phyloP scores from a whole-genome alignment of 1,139 yeast genomes.

The Hyphopichia khmerensis region DNA sequence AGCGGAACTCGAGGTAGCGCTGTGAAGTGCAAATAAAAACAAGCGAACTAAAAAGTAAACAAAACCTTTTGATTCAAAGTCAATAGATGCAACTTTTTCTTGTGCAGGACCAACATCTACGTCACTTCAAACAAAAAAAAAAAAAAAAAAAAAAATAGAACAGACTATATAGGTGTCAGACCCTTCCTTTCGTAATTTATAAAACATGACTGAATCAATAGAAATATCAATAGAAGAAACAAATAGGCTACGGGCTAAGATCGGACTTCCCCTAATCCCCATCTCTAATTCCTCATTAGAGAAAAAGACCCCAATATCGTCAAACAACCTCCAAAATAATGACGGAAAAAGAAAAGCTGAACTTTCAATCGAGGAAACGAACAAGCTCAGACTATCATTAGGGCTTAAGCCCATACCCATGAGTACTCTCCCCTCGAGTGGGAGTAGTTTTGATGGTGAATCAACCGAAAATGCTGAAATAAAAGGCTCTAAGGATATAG shows the following conservation, averaged over 20 bases:
- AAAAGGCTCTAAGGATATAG: too few species aligned
- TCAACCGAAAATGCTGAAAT: too few species aligned
- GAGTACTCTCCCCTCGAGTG: background rate
- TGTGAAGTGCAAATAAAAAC: too few species aligned
- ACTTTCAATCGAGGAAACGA: constrained; percentile 53
- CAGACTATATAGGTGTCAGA: background rate
- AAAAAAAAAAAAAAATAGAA: background rate
- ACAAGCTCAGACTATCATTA: constrained; percentile 44
- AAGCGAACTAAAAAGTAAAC: too few species aligned
- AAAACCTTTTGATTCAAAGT: too few species aligned
- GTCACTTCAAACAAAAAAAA: background rate
- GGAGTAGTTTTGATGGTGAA: background rate
- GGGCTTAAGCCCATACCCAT: constrained; percentile 48
- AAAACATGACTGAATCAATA: constrained; percentile 17
- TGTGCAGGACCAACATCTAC: too few species aligned
- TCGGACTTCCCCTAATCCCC: constrained; percentile 33
- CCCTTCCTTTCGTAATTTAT: background rate
- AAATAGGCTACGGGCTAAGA: constrained; percentile 29
- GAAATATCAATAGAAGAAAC: constrained; percentile 39
- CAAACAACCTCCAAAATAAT: background rate
- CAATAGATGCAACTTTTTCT: too few species aligned
- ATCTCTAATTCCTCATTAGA: constrained; percentile 4
- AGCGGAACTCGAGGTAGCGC: too few species aligned
- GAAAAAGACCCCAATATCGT: too few species aligned
- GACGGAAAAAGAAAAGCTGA: constrained; percentile 7